Base-by-base conservation (phyloP, 2,329 filamentous ascomycete genomes). In the Paraphoma chrysanthemicola region DNA sequence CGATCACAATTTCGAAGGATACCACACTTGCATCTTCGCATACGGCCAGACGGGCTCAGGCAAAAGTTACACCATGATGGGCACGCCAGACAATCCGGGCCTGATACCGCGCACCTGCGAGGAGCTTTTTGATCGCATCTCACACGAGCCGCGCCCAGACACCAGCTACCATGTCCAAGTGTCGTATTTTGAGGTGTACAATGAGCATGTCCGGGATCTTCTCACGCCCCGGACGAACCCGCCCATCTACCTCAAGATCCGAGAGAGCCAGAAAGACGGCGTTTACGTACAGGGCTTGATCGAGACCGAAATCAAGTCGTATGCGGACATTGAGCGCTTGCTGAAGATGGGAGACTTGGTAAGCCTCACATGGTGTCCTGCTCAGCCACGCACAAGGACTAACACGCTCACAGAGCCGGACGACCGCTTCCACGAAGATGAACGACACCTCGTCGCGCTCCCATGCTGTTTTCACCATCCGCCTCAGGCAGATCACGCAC, bases 1-100 rank as follows among this genome's bases (percentile, higher is more conserved):
- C 60, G 95, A 99, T 77, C 95, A 99, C 84, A 99, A 99, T 80
- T 99, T 99, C 70, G 93, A 97, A 74, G 95, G 95, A 62, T 99
- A 99, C 80, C 94, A 99, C 79, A 99, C 95, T 0, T 99, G 95
- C 77, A 99, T 99, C 67, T 98, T 99, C 74, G 95, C 95, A 58
- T 98, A 99, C 72, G 95, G 95, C 10, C 95, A 99, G 81, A 99
- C 95, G 0, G 95, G 95, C 23, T 96, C 93, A 0, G 95, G 95
- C 49, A 99, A 99, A 82, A 96, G 92, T 75, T 99, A 98, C 79
- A 97, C 95, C 42, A 99, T 89, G 87, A 99, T 99, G 95, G 95
- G 95, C 43, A 88, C 85, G 1, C 82, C 89, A 6, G 90, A 95
- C 30, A 87, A 96, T 65, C 92, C 93, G 0, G 95, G 95, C 4